Evolutionary conservation across 257 asterid species (phyloP), one percentile per base, ranked within the genome.

Genomic region (Leonotis leonurus): DNA sequence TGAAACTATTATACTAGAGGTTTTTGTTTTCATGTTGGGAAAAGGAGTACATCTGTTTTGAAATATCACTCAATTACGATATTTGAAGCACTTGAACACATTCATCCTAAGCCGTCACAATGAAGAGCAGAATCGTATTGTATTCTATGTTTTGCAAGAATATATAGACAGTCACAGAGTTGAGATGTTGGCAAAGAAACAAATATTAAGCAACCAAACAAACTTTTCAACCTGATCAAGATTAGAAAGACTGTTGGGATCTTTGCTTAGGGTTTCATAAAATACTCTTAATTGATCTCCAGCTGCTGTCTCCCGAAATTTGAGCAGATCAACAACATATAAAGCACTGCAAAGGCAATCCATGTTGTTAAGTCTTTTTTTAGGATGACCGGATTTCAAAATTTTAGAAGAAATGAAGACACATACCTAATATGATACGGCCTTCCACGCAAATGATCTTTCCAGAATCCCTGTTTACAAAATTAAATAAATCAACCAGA

Each of bases 221-320:
- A 56, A 49, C 49, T 20, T 41, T 20, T 64, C n/a, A 73, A 69
- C 97, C 97, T 89, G 99, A 74, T 93, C 99, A 75, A 93, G 91
- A 82, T 89, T 93, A 24, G 96, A 89, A 45, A 93, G 94, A 83
- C 97, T 93, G 77, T 93, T 93, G 53, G 99, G 99, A 80, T 89
- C 99, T 76, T 87, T 93, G 94, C 99, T 93, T 27, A 93, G 84
- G 3, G 99, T 93, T 80, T 93, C 97, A 46, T 93, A 93, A 70
- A 93, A 24, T 46, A 93, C 97, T 79, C 97, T 73, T 60, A 93
- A 75, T 68, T 93, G 95, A 78, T 93, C 99, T 62, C 99, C 97
- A 4, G 97, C 99, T 25, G 97, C 99, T 39, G 97, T 89, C 78
- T 89, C 99, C 67, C 96, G 96, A 70, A 93, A 93, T 69, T 93